Percentiles rank a stretch among this genome's conserved stretches.
Evolutionary conservation across 306 rosid genomes (phyloP).

Genomic region (Prunus armeniaca): DNA sequence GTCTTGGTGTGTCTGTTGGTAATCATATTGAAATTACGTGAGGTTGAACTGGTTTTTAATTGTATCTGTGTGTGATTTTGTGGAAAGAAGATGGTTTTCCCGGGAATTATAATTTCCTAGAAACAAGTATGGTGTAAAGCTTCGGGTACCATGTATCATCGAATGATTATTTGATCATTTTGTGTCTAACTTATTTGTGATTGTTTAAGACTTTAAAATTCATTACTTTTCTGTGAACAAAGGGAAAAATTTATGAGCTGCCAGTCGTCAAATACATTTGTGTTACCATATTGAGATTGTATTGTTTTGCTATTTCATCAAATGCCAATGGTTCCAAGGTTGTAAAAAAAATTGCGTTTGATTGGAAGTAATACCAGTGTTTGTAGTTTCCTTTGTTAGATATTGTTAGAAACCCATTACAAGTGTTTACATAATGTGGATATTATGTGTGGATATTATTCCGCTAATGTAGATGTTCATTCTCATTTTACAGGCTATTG

Average conservation of each 20-base stretch:
- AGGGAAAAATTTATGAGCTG: not conserved
- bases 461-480: not conserved
- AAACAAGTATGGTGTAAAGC: not conserved
- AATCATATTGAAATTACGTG: not conserved
- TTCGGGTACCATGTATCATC: not conserved
- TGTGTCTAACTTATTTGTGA: not conserved
- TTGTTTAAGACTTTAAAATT: not conserved
- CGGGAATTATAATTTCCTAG: not conserved
- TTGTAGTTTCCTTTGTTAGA: too few relatives aligned
- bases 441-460: not conserved
- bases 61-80: not conserved
- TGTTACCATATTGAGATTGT: not conserved
- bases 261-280: not conserved
- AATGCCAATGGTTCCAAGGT: not conserved
- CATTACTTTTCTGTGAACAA: not conserved
- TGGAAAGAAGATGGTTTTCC: not conserved
- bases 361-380: too few relatives aligned
- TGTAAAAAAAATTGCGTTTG: too few relatives aligned
- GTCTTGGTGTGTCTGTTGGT: not conserved
- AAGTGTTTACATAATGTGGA: not conserved
- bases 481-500: conserved; percentile 37
- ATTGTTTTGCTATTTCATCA: not conserved
- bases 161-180: not conserved
- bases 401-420: too few relatives aligned
- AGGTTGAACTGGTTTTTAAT: not conserved